phyloP scores from a whole-genome alignment of 148 eudicot genomes.

The Vaccinium macrocarpon region DNA sequence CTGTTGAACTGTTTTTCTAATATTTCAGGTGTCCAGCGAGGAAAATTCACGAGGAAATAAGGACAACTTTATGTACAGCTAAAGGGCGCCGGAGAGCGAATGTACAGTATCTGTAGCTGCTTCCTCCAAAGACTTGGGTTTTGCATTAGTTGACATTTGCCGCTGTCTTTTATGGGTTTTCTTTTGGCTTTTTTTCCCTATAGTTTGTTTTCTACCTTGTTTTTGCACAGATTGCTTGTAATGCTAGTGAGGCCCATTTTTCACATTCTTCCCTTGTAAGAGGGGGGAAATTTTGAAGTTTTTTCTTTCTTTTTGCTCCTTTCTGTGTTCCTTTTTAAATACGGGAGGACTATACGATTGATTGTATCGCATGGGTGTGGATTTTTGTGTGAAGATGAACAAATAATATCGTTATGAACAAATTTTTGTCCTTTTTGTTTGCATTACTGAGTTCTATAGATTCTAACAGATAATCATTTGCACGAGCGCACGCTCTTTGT shows the following conservation, averaged over 20 bases:
- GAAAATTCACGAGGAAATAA: not conserved
- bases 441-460: not conserved
- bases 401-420: not conserved
- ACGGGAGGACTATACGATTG: not conserved
- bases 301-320: not conserved
- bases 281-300: not conserved
- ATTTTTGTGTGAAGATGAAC: not conserved
- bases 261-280: not conserved
- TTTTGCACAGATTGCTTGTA: slow-evolving; percentile 1
- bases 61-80: not conserved
- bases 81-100: not conserved
- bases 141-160: slow-evolving; percentile 8
- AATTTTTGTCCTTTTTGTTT: not conserved
- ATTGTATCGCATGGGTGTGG: slow-evolving; percentile 2
- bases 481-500: no score
- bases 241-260: slow-evolving; percentile 9
- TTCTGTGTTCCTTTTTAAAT: not conserved
- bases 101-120: slow-evolving; percentile 13
- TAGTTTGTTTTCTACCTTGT: not conserved
- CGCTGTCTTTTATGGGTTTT: not conserved
- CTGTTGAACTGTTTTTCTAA: not conserved
- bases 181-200: not conserved
- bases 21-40: slow-evolving; percentile 21
- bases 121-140: slow-evolving; percentile 5
- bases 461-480: not conserved